A percentile compares a stretch with the other conserved stretches of the same genome.
These are phyloP conservation scores for Gyrodon lividus DNA, from an alignment of 768 basidiomycete genomes.

Conservation along the genomic window DNA sequence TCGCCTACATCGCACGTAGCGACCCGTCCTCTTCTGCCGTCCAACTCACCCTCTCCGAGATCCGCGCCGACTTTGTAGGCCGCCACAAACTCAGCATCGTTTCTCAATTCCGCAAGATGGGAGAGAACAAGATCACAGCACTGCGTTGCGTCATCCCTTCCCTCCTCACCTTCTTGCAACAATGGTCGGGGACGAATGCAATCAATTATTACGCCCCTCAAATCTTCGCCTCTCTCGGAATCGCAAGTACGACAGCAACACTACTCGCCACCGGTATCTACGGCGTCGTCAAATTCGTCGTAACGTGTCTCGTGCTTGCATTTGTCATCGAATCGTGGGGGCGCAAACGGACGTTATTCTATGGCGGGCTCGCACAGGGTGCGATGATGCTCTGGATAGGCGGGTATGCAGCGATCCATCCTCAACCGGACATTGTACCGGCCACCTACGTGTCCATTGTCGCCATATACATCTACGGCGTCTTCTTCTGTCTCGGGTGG, in stretches of 20 bases:
- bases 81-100: slow-evolving; percentile 25
- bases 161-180: slow-evolving; percentile 36
- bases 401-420: slow-evolving; percentile 31
- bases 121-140: slow-evolving; percentile 28
- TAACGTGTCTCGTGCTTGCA: slow-evolving; percentile 31
- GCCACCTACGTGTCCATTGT: slow-evolving; percentile 35
- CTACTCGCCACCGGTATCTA: slow-evolving; percentile 42
- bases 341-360: slow-evolving; percentile 36
- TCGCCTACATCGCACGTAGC: slow-evolving; percentile 28
- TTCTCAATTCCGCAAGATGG: slow-evolving; percentile 35
- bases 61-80: slow-evolving; percentile 35
- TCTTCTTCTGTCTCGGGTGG: slow-evolving; percentile 37
- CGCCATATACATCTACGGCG: slow-evolving; percentile 37
- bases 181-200: slow-evolving; percentile 42
- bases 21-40: slow-evolving; percentile 28
- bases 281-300: slow-evolving; percentile 39
- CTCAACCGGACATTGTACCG: slow-evolving; percentile 21
- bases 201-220: slow-evolving; percentile 41
- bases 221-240: slow-evolving; percentile 36
- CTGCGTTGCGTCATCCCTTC: slow-evolving; percentile 34
- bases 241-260: slow-evolving; percentile 30
- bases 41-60: slow-evolving; percentile 33
- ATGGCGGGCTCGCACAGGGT: slow-evolving; percentile 36
- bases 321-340: slow-evolving; percentile 41
- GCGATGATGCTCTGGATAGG: slow-evolving; percentile 39